Base-by-base conservation (phyloP, 805 yeast genomes). In the Yueomyces sp. region DNA sequence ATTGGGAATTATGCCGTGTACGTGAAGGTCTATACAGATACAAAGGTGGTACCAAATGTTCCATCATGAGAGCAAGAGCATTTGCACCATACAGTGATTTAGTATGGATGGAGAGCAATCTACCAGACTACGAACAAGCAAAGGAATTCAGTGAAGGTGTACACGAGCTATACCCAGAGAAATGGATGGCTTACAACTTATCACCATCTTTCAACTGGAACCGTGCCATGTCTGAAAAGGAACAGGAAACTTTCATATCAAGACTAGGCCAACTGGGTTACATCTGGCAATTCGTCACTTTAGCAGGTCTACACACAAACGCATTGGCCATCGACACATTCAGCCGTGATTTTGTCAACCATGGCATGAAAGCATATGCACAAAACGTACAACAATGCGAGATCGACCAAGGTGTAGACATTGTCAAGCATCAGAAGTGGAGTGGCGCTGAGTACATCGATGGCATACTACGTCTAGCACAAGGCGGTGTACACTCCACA, bases 201-300 rank as follows among this genome's bases (percentile, higher is more conserved):
- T 86, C 96, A 31, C 97, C 97, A 52, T 85, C 95, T 5, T 90
- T 90, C 79, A 90, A 90, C 77, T 90, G 97, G 97, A 85, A 86
- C 64, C 78, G 79, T 50, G 96, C 96, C 44, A 85, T 90, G 96
- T 68, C 81, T 43, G 69, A 81, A 28, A 73, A 73, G 41, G 96
- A 90, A 59, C 96, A 88, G 70, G 83, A 81, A 64, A 83, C 96
- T 40, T 90, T 86, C 67, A 90, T 90, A 64, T 67, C 76, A 62
- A 78, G 95, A 63, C 76, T 90, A 48, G 94, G 81, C 49, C 73
- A 81, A 65, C 75, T 88, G 54, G 97, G 97, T 48, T 90, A 80
- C 70, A 86, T 85, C 51, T 90, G 97, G 96, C 96, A 90, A 68
- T 90, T 90, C 67, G 90, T 90, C 66, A 90, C 97, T 4, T 76